phyloP scores from a whole-genome alignment of 805 yeast species.

The Lachancea meyersii region DNA sequence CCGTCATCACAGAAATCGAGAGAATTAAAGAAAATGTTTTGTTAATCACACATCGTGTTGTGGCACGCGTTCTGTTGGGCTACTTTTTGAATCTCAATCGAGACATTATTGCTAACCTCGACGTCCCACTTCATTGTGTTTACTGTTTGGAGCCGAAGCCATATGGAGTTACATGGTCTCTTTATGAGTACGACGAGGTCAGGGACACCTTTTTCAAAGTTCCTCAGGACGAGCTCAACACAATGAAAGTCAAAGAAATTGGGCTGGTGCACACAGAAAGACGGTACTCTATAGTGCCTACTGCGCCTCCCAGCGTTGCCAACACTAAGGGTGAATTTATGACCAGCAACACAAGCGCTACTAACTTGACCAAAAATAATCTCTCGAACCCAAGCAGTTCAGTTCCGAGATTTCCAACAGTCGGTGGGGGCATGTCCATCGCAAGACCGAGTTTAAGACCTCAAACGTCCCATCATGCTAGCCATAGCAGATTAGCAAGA shows the following conservation, averaged over 20 bases:
- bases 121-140: slow-evolving; percentile 87
- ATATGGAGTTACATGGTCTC: slow-evolving; percentile 88
- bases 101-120: slow-evolving; percentile 79
- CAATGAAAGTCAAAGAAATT: slow-evolving; percentile 56
- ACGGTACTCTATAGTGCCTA: slow-evolving; percentile 68
- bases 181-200: slow-evolving; percentile 79
- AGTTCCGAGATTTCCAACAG: slow-evolving; percentile 6
- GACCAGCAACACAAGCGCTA: slow-evolving; percentile 6
- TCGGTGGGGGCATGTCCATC: slow-evolving; percentile 6
- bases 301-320: slow-evolving; percentile 47
- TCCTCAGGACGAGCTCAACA: slow-evolving; percentile 36
- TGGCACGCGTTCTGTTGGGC: slow-evolving; percentile 78
- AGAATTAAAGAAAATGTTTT: slow-evolving; percentile 82
- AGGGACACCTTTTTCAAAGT: slow-evolving; percentile 73
- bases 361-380: slow-evolving; percentile 4
- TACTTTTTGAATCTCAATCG: slow-evolving; percentile 80
- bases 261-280: slow-evolving; percentile 66
- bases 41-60: slow-evolving; percentile 84
- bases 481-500: slow-evolving; percentile 9
- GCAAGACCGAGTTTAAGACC: slow-evolving; percentile 7
- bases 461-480: slow-evolving; percentile 3
- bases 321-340: slow-evolving; percentile 12
- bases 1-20: slow-evolving; percentile 88
- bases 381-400: slow-evolving; percentile 10
- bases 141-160: slow-evolving; percentile 90